These are phyloP conservation scores for Priceomyces carsonii DNA, from an alignment of 805 yeast genomes.

Conservation along the genomic window DNA sequence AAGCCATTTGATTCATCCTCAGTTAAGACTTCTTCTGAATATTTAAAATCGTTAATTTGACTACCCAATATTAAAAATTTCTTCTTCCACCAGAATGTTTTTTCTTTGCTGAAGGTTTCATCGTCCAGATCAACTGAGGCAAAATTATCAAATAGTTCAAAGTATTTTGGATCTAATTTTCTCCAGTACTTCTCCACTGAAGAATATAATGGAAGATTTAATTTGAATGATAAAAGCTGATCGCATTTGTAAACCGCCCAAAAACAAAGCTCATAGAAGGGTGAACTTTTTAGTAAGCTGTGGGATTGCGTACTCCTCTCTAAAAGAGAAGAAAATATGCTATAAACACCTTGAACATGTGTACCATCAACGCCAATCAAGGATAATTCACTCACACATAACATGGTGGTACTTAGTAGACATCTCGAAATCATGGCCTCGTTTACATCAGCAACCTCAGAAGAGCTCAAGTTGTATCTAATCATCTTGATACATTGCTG, in stretches of 20 bases:
- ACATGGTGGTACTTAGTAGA: slow-evolving; percentile 35
- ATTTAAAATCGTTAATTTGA: slow-evolving; percentile 29
- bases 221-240: slow-evolving; percentile 33
- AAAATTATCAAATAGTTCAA: slow-evolving; percentile 18
- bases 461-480: slow-evolving; percentile 28
- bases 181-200: slow-evolving; percentile 34
- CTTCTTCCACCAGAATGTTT: slow-evolving; percentile 38
- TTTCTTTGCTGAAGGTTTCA: slow-evolving; percentile 12
- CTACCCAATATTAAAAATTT: slow-evolving; percentile 28
- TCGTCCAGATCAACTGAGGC: slow-evolving; percentile 3
- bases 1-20: slow-evolving; percentile 24
- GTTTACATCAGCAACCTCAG: slow-evolving; percentile 22
- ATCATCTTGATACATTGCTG: slow-evolving; percentile 35
- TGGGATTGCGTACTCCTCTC: slow-evolving; percentile 14
- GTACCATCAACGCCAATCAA: slow-evolving; percentile 38
- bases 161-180: slow-evolving; percentile 30
- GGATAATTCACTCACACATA: slow-evolving; percentile 40
- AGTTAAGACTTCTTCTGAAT: slow-evolving; percentile 25
- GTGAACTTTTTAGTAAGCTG: slow-evolving; percentile 26
- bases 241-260: slow-evolving; percentile 40
- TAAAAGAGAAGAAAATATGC: slow-evolving; percentile 31
- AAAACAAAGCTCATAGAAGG: slow-evolving; percentile 33
- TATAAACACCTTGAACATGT: slow-evolving; percentile 38
- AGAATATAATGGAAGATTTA: slow-evolving; percentile 30
- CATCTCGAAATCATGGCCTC: slow-evolving; percentile 34